Percentiles rank a stretch among this genome's conserved stretches.
phyloP scores from a whole-genome alignment of 169 alveolate species.

The Eimeria acervulina region DNA sequence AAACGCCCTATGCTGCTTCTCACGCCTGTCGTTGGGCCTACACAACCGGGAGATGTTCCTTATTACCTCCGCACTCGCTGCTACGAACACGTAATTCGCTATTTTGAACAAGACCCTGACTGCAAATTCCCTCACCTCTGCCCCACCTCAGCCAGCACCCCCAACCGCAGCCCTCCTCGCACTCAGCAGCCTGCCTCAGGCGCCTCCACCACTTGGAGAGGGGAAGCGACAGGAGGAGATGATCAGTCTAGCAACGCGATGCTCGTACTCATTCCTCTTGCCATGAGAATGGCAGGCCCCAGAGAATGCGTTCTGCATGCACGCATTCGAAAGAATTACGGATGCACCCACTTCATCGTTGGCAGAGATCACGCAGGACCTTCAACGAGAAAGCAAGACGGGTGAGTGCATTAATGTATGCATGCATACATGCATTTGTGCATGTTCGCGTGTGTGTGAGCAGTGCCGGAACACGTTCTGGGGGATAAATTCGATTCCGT shows the following conservation, averaged over 20 bases:
- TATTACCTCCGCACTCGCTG: conserved; percentile 82
- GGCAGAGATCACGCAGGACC: conserved; percentile 89
- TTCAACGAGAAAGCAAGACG: conserved; percentile 41
- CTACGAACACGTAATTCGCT: conserved; percentile 74
- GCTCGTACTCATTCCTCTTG: conserved; percentile 83
- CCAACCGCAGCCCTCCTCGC: conserved; percentile 39
- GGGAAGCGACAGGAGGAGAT: background rate
- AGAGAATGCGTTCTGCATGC: conserved; percentile 88
- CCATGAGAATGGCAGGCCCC: conserved; percentile 89
- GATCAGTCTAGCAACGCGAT: background rate
- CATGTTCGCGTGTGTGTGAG: no score
- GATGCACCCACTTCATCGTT: conserved; percentile 87
- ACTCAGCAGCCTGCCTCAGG: background rate
- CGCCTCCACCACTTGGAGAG: no score
- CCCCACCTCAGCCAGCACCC: conserved; percentile 4
- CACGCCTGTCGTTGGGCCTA: conserved; percentile 87
- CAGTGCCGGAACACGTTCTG: no score
- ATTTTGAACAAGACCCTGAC: conserved; percentile 37
- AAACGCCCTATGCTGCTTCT: conserved; percentile 77
- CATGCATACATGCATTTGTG: background rate
- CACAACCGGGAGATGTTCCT: conserved; percentile 87
- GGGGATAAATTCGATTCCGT: no score
- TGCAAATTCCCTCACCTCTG: conserved; percentile 14
- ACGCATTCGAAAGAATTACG: conserved; percentile 85
- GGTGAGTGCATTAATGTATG: conserved; percentile 1